Evolutionary conservation across 2,329 filamentous ascomycete species (phyloP), one percentile per base, ranked within the genome.

Genomic region (Sporothrix sp.): DNA sequence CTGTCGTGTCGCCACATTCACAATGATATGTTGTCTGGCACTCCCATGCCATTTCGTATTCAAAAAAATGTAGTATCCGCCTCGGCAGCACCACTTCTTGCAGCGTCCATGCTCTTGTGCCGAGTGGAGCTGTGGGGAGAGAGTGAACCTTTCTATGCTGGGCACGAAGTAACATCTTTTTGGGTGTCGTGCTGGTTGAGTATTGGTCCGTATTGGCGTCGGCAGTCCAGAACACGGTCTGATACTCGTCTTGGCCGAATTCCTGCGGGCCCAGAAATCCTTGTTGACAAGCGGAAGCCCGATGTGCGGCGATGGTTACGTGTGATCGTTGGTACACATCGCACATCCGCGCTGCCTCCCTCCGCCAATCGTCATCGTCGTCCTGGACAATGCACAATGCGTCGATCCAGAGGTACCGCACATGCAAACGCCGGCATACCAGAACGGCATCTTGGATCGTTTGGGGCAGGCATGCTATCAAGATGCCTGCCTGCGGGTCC

Each of bases 391-490:
- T 61, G 30, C 58, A 60, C 1, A 61, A 48, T 1, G 57, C 54
- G 40, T 61, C 59, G 13, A 61, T 55, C 61, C 61, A 62, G 20
- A 62, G 36, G 25, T 59, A 60, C 2, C 50, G 50, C 9, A 56
- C 38, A 38, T 18, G 51, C 43, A 25, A 56, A 35, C n/a, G 55
- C 16, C 25, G 43, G 30, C n/a, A 58, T 36, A 23, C 51, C 28
- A 32, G 53, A 11, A 52, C 40, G 13, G 51, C 51, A 28, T 52
- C 51, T 14, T 50, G 46, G 11, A 48, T 38, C 5, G 45, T 48
- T 18, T 18, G 23, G 2, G 35, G 33, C 3, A 48, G 33, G 13
- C 23, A 13, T 4, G 35, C 13, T 3, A 48, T 9, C 10, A 5
- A n/a, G 25, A 48, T 48, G 16, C 45, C 45, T 4, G 21, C 32